phyloP scores from a whole-genome alignment of 2,329 filamentous ascomycete species.

The Pseudocercospora pini-densiflorae region DNA sequence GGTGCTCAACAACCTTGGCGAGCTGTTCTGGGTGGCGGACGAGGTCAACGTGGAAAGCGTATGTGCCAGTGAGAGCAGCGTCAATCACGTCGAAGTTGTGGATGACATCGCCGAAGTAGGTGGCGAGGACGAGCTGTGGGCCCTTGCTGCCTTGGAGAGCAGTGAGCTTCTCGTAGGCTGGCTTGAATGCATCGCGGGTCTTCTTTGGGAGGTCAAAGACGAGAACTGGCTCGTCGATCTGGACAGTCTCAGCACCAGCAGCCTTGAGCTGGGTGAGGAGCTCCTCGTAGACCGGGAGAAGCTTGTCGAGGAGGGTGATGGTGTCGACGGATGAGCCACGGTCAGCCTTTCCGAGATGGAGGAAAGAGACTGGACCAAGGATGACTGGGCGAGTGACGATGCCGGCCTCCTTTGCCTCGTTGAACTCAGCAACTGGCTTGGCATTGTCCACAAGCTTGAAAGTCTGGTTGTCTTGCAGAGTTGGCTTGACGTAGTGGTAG shows the following conservation, averaged over 20 bases:
- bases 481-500: conserved; percentile 99
- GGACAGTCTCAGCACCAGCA: conserved; percentile 93
- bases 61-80: conserved; percentile 70
- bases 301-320: conserved; percentile 90
- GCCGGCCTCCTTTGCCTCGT: conserved; percentile 97
- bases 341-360: conserved; percentile 97
- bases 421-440: conserved; percentile 93
- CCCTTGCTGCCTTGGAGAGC: conserved; percentile 73
- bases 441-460: conserved; percentile 87
- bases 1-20: conserved; percentile 77
- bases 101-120: conserved; percentile 99
- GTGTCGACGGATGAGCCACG: conserved; percentile 91
- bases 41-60: conserved; percentile 91
- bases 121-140: conserved; percentile 87
- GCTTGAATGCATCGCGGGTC: conserved; percentile 97
- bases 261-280: conserved; percentile 92
- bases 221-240: conserved; percentile 97
- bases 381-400: conserved; percentile 92
- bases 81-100: conserved; percentile 92
- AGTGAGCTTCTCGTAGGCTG: conserved; percentile 87
- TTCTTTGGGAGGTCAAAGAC: conserved; percentile 91
- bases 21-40: conserved; percentile 99
- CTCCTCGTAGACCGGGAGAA: conserved; percentile 92
- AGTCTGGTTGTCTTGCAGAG: conserved; percentile 92
- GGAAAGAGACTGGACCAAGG: conserved; percentile 95